A percentile compares a stretch with the other conserved stretches of the same genome.
Conservation (phyloP, 2,329 filamentous ascomycete species). For the Macrophomina tecta region DNA sequence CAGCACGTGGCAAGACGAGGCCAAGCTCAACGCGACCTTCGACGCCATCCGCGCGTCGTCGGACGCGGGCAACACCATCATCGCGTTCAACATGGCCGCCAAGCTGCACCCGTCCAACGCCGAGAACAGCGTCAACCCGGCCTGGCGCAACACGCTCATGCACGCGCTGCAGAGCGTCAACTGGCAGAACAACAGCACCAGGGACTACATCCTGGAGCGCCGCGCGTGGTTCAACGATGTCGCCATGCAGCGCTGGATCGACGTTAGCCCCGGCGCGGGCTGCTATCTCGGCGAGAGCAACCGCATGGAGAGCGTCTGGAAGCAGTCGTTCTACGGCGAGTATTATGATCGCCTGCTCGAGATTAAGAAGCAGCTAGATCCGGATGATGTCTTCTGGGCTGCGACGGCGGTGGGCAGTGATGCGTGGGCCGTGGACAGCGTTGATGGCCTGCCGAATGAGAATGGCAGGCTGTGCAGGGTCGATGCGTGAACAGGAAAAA, state of each 20-base stretch:
- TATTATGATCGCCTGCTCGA: slow-evolving; percentile 33
- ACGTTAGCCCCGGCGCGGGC: slow-evolving; percentile 30
- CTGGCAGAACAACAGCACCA: slow-evolving; percentile 41
- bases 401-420: slow-evolving; percentile 37
- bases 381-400: slow-evolving; percentile 35
- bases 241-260: slow-evolving; percentile 17
- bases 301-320: slow-evolving; percentile 37
- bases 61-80: slow-evolving; percentile 9
- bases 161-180: slow-evolving; percentile 34
- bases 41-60: slow-evolving; percentile 31
- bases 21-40: slow-evolving; percentile 46
- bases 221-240: slow-evolving; percentile 24
- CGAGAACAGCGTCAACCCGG: slow-evolving; percentile 35
- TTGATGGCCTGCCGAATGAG: slow-evolving; percentile 31
- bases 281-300: slow-evolving; percentile 41
- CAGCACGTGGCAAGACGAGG: slow-evolving; percentile 44
- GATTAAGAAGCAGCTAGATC: slow-evolving; percentile 37
- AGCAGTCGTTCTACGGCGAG: slow-evolving; percentile 36
- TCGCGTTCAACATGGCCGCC: slow-evolving; percentile 27
- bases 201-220: slow-evolving; percentile 21
- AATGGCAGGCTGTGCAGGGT: slow-evolving; percentile 31
- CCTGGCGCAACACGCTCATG: slow-evolving; percentile 34
- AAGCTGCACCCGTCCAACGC: slow-evolving; percentile 17
- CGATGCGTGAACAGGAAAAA: not conserved
- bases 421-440: slow-evolving; percentile 33